Conservation (phyloP, 345 rosid genomes). For the Dovyalis caffra region DNA sequence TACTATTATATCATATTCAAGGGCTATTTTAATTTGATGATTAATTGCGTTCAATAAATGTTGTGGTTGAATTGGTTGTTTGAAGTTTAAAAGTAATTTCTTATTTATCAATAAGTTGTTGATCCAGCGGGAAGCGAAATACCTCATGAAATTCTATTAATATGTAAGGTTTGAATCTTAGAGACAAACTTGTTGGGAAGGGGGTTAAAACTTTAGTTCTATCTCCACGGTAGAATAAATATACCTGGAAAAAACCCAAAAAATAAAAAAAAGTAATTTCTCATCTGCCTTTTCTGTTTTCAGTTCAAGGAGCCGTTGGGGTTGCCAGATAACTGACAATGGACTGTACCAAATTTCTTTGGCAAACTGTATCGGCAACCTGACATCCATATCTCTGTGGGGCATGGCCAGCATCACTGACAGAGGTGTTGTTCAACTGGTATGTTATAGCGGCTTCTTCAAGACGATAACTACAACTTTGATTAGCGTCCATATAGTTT, state of each 20-base stretch:
- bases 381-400: conserved; percentile 79
- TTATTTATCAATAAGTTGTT: no score
- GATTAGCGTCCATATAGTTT: not conserved
- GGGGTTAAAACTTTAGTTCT: no score
- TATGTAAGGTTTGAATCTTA: no score
- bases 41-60: not conserved
- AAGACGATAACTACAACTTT: not conserved
- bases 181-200: no score
- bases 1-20: no score
- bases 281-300: conserved; percentile 16
- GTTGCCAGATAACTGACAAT: conserved; percentile 79
- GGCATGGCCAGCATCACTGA: conserved; percentile 90
- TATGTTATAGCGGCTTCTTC: conserved; percentile 17
- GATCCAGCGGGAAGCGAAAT: no score
- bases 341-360: conserved; percentile 65
- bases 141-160: no score
- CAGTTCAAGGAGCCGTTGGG: conserved; percentile 92
- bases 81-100: not conserved
- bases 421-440: conserved; percentile 83
- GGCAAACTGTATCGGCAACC: conserved; percentile 66
- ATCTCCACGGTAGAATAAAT: no score
- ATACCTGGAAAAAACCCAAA: no score
- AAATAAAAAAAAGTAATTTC: no score
- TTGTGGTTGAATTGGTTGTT: not conserved
- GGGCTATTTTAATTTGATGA: not conserved